A percentile compares a stretch with the other conserved stretches of the same genome.
phyloP scores from a whole-genome alignment of 2,329 filamentous ascomycete species.

The Epicoccum sorghinum region DNA sequence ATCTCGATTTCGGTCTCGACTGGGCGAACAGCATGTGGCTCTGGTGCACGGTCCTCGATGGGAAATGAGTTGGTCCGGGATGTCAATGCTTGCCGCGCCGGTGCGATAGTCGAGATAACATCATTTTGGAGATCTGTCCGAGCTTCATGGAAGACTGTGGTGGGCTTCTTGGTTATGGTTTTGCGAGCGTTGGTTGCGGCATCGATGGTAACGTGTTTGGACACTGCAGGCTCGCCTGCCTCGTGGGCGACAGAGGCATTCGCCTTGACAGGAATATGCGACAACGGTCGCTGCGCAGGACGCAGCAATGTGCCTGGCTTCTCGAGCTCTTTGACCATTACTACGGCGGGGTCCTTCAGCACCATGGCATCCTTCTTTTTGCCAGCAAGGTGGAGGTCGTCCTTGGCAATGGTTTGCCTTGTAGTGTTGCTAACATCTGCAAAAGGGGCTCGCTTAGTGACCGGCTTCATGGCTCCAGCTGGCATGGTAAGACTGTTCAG shows the following conservation, averaged over 20 bases:
- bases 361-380: slow-evolving; percentile 47
- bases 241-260: slow-evolving; percentile 24
- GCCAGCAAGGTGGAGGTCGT: slow-evolving; percentile 60
- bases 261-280: slow-evolving; percentile 26
- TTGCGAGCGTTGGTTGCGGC: slow-evolving; percentile 52
- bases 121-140: slow-evolving; percentile 28
- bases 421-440: slow-evolving; percentile 79
- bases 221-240: slow-evolving; percentile 23
- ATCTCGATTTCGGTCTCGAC: slow-evolving; percentile 13
- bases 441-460: slow-evolving; percentile 78
- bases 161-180: slow-evolving; percentile 58
- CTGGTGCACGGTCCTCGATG: slow-evolving; percentile 28
- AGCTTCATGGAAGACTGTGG: slow-evolving; percentile 61
- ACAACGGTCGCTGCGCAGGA: slow-evolving; percentile 67
- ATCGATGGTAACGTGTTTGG: slow-evolving; percentile 34
- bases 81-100: slow-evolving; percentile 30
- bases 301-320: slow-evolving; percentile 58
- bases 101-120: slow-evolving; percentile 20
- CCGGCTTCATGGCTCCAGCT: slow-evolving; percentile 64
- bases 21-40: slow-evolving; percentile 24
- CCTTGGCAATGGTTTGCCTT: slow-evolving; percentile 52
- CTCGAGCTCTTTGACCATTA: slow-evolving; percentile 44
- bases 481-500: slow-evolving; percentile 60
- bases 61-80: slow-evolving; percentile 33
- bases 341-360: slow-evolving; percentile 39